Conservation (phyloP, 441 rosid species). For the Corymbia calophylla region DNA sequence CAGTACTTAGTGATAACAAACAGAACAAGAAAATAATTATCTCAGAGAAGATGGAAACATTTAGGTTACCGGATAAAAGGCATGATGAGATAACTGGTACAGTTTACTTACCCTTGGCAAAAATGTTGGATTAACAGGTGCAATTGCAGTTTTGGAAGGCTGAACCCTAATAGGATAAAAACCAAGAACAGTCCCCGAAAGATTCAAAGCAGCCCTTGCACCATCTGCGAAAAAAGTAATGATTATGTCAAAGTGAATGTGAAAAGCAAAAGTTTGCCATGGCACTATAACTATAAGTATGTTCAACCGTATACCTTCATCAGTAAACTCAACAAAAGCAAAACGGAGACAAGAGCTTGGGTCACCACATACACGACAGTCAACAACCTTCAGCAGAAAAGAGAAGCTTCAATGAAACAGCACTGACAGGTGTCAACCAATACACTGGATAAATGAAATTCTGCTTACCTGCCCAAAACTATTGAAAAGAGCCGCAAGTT, state of each 20-base stretch:
- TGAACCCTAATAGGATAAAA: neutral
- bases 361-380: constrained; percentile 19
- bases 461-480: constrained; percentile 10
- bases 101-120: neutral
- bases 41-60: neutral
- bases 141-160: neutral
- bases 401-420: neutral
- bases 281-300: neutral
- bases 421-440: neutral
- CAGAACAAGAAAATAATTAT: neutral
- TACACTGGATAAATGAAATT: neutral
- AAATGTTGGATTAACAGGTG: neutral
- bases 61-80: neutral
- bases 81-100: neutral
- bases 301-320: constrained; percentile 8
- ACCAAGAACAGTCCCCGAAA: neutral
- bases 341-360: constrained; percentile 19
- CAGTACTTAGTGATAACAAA: neutral
- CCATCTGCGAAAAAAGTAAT: neutral
- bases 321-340: constrained; percentile 19
- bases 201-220: neutral
- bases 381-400: constrained; percentile 7
- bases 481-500: constrained; percentile 14
- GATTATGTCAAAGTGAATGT: neutral
- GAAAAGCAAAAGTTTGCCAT: neutral